These are phyloP conservation scores for Cadophora sp. DNA, from an alignment of 2,329 filamentous ascomycete species.

Conservation along the genomic window DNA sequence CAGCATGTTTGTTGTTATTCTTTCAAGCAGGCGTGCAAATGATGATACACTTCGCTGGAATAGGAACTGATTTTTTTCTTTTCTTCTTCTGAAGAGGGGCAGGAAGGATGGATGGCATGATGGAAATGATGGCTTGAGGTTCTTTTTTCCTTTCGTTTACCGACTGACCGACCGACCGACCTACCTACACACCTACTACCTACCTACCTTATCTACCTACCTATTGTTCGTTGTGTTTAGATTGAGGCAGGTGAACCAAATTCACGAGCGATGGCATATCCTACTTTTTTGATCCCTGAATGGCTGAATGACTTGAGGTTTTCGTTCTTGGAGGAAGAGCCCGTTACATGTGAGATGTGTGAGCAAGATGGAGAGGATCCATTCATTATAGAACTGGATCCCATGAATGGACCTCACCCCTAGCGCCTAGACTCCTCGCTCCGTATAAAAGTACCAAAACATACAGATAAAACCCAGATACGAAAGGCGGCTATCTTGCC, in stretches of 20 bases:
- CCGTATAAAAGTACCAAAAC: conserved; percentile 7
- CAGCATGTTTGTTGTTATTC: conserved; percentile 23
- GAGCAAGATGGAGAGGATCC: background rate
- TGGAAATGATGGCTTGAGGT: conserved; percentile 28
- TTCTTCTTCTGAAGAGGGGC: background rate
- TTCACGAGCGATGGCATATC: conserved; percentile 34
- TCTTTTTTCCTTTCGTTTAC: conserved; percentile 13
- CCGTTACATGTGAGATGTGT: background rate
- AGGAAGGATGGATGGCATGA: conserved; percentile 11
- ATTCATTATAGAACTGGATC: background rate
- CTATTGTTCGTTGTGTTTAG: conserved; percentile 33
- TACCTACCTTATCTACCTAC: background rate
- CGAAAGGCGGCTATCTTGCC: background rate
- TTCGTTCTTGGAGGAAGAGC: too few species aligned
- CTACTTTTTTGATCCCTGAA: background rate
- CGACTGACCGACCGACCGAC: background rate
- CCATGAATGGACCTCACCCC: background rate
- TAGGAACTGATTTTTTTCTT: conserved; percentile 18
- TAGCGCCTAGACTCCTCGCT: conserved; percentile 20
- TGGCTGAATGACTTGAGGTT: too few species aligned
- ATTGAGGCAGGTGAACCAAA: conserved; percentile 34
- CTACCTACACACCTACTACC: too few species aligned
- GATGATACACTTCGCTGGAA: conserved; percentile 35
- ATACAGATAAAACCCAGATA: conserved; percentile 1
- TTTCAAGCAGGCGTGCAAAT: conserved; percentile 35